Percentiles rank a stretch among this genome's conserved stretches.
phyloP scores from a whole-genome alignment of 306 rosid species.

The Cicer yamashitae region DNA sequence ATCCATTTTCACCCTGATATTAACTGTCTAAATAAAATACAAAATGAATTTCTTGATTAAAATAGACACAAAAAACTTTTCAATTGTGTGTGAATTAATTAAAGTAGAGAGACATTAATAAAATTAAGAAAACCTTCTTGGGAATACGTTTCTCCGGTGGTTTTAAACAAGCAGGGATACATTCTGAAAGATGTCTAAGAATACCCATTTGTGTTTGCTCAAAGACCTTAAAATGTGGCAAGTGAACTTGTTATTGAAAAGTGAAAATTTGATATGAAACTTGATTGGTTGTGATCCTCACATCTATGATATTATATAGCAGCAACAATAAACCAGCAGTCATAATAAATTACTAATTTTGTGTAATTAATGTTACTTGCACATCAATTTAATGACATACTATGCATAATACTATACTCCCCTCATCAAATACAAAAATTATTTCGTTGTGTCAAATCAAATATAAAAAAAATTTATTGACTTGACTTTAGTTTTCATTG shows the following conservation, averaged over 20 bases:
- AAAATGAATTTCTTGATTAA: background rate
- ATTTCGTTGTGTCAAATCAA: background rate
- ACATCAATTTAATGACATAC: background rate
- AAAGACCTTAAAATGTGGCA: background rate
- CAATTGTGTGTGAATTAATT: background rate
- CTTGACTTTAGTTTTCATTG: constrained; percentile 33
- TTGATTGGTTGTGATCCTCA: background rate
- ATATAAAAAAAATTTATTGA: constrained; percentile 24
- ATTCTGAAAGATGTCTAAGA: constrained; percentile 34
- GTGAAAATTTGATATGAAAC: constrained; percentile 16
- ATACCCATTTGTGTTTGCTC: constrained; percentile 46
- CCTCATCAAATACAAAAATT: background rate
- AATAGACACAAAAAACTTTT: background rate
- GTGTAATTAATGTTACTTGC: constrained; percentile 25
- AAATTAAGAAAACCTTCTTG: constrained; percentile 40
- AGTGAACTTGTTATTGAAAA: background rate
- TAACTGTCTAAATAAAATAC: constrained; percentile 62
- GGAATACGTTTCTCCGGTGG: constrained; percentile 44
- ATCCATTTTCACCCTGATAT: constrained; percentile 84
- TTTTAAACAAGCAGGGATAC: constrained; percentile 2
- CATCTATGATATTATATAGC: constrained; percentile 30
- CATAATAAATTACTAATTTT: constrained; percentile 7
- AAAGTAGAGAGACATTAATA: background rate
- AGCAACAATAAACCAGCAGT: background rate
- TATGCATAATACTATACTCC: background rate